Conservation (phyloP, 2,329 filamentous ascomycete species). For the Hypoxylon sp. region DNA sequence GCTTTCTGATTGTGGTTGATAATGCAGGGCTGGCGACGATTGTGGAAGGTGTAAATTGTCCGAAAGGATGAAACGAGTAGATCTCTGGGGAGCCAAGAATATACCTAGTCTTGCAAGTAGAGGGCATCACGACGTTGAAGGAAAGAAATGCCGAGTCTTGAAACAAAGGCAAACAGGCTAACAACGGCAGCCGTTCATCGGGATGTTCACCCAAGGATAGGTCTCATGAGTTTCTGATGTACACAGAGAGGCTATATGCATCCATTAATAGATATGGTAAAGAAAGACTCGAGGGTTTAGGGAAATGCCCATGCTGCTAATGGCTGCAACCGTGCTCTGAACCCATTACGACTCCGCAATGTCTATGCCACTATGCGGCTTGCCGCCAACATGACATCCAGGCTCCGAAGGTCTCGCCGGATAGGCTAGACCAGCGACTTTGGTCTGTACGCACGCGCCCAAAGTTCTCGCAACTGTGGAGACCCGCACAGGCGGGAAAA, state of each 20-base stretch:
- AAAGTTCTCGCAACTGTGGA: constrained; percentile 31
- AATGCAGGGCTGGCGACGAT: constrained; percentile 39
- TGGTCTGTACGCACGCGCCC: constrained; percentile 43
- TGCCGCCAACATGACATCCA: constrained; percentile 38
- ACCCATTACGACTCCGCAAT: constrained; percentile 25
- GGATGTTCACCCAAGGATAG: constrained; percentile 14
- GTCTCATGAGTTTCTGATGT: constrained; percentile 12
- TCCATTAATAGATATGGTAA: constrained; percentile 9
- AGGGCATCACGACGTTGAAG: constrained; percentile 37
- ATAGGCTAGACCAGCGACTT: constrained; percentile 33
- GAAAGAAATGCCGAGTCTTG: constrained; percentile 45
- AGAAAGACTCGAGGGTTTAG: constrained; percentile 8
- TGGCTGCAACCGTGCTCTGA: constrained; percentile 26
- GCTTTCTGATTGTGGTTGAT: constrained; percentile 39
- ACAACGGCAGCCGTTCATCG: constrained; percentile 23
- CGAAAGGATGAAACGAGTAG: constrained; percentile 45
- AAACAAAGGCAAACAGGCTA: constrained; percentile 44
- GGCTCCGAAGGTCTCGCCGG: constrained; percentile 28
- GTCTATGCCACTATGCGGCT: constrained; percentile 33
- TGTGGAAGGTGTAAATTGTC: constrained; percentile 44
- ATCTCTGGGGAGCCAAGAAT: constrained; percentile 47
- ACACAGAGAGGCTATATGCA: constrained; percentile 2
- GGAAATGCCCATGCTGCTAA: constrained; percentile 10
- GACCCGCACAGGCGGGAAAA: constrained; percentile 38
- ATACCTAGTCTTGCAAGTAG: constrained; percentile 25